Percentiles rank a stretch among this genome's conserved stretches.
phyloP scores from a whole-genome alignment of 306 rosid species.

The Quercus mongolica region DNA sequence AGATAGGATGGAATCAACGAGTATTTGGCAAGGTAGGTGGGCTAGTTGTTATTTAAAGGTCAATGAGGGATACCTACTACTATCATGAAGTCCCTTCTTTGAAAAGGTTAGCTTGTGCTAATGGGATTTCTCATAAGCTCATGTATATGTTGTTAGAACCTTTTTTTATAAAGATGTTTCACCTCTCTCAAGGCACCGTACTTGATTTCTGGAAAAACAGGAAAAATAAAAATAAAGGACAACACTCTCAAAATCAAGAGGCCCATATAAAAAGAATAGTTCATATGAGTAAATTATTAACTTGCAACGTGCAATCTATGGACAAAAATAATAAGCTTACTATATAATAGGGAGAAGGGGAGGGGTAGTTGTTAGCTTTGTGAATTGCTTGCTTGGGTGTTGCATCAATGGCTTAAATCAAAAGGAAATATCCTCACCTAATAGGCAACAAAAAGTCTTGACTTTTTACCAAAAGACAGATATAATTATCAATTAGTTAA shows the following conservation, averaged over 20 bases:
- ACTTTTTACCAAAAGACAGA: slow-evolving; percentile 9
- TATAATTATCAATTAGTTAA: slow-evolving; percentile 10
- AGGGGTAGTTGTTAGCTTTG: slow-evolving; percentile 7
- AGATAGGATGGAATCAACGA: background rate
- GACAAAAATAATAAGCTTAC: too few species aligned
- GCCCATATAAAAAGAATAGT: background rate
- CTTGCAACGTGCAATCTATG: too few species aligned
- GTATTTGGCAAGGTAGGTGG: slow-evolving; percentile 27
- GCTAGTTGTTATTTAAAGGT: slow-evolving; percentile 23
- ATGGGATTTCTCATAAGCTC: background rate
- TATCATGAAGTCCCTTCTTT: slow-evolving; percentile 1
- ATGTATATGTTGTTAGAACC: background rate
- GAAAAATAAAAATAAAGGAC: background rate
- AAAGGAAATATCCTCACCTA: slow-evolving; percentile 33
- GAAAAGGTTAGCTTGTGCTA: slow-evolving; percentile 6
- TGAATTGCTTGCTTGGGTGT: slow-evolving; percentile 9
- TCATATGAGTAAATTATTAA: too few species aligned
- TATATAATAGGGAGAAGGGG: background rate
- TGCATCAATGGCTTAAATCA: slow-evolving; percentile 4
- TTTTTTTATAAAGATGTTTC: too few species aligned
- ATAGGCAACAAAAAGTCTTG: slow-evolving; percentile 27
- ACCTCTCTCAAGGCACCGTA: too few species aligned
- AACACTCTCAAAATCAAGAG: background rate
- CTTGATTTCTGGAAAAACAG: background rate
- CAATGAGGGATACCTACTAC: slow-evolving; percentile 26